Evolutionary conservation across 345 rosid species (phyloP), one percentile per base, ranked within the genome.

Genomic region (Odontarrhena argentea): DNA sequence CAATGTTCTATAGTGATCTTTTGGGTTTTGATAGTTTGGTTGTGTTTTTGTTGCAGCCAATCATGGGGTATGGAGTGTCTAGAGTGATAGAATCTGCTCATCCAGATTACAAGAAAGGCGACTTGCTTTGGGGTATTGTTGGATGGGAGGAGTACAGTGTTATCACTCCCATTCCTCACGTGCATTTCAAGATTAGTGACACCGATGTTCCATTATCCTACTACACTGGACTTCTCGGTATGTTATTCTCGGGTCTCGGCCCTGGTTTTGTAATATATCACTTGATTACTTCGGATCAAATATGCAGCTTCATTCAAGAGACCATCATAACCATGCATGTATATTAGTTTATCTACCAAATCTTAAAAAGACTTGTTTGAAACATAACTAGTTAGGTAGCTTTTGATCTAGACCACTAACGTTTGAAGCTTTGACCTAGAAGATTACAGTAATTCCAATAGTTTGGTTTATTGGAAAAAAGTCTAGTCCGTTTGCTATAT

Each of bases 141-240:
- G 69, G 80, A 7, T 87, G 96, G 93, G 91, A 89, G 65, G 89
- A 85, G 71, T 85, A 84, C 10, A 82, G 78, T 51, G 66, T 82
- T 38, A 44, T 83, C 35, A 68, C 73, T 5, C 57, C 83, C 6
- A 24, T 60, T 24, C 76, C 78, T 2, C 41, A 69, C 2, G 12
- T 37, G 35, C 71, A 79, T 43, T 63, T 80, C 32, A 86, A 89
- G 69, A 85, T 86, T 51, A 73, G 69, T 1, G 54, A 77, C 6
- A 74, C 81, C 4, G 75, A 80, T 69, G 73, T 88, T 24, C 96
- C 90, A 0, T 80, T 83, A 28, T 82, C 96, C 47, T 81, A 83
- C 68, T 79, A 86, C 30, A 76, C 78, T 22, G 96, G 96, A 41
- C 81, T 88, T 64, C 80, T 88, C 52, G 91, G 88, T 84, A 78